Conservation (phyloP, 371 early-diverging fungal species). For the Funneliformis caledonium region DNA sequence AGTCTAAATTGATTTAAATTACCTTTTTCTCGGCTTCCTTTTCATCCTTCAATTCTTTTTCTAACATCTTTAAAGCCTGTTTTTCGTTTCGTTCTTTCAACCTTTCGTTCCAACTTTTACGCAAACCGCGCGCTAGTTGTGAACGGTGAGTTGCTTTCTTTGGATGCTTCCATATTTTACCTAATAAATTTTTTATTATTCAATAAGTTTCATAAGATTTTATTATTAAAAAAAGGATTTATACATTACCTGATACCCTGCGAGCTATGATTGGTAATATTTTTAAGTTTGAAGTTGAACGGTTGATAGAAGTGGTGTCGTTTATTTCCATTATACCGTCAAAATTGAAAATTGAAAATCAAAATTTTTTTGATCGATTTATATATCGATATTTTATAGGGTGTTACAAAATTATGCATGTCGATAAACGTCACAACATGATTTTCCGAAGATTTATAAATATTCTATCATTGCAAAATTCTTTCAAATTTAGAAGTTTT, state of each 20-base stretch:
- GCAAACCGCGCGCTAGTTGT: slow-evolving; percentile 30
- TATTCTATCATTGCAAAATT: too few relatives aligned
- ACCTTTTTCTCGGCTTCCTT: slow-evolving; percentile 25
- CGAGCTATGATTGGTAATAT: not conserved
- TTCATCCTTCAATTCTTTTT: slow-evolving; percentile 40
- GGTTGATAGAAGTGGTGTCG: not conserved
- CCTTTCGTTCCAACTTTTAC: slow-evolving; percentile 33
- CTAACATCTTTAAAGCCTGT: slow-evolving; percentile 34
- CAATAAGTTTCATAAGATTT: not conserved
- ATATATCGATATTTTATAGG: too few relatives aligned
- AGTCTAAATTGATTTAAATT: not conserved
- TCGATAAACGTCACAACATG: too few relatives aligned
- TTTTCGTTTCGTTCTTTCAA: slow-evolving; percentile 25
- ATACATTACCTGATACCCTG: slow-evolving; percentile 3
- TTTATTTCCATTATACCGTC: too few relatives aligned
- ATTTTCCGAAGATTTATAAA: too few relatives aligned
- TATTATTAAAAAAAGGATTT: not conserved
- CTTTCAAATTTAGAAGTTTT: not conserved
- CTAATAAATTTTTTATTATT: slow-evolving; percentile 2
- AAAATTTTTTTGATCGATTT: too few relatives aligned
- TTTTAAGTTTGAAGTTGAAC: not conserved
- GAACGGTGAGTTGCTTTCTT: slow-evolving; percentile 38
- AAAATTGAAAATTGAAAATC: too few relatives aligned
- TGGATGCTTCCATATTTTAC: slow-evolving; percentile 38
- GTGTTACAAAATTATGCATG: too few relatives aligned